Evolutionary conservation across 1,284 basidiomycete species (phyloP), one percentile per base, ranked within the genome.

Genomic region (Entoloma clypeatum): DNA sequence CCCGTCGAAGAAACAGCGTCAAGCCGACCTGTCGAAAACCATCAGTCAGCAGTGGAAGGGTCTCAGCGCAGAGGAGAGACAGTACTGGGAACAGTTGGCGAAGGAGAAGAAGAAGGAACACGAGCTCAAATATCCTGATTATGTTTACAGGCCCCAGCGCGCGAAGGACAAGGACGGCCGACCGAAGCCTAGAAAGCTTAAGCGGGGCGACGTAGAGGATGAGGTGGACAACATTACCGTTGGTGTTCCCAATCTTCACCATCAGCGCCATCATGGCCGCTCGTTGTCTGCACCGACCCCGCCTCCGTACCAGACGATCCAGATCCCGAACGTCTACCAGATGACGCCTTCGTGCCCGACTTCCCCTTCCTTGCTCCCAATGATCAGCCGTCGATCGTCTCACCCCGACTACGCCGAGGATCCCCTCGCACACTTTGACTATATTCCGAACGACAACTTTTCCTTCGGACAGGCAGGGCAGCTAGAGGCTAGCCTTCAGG

Each of bases 41-140:
- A 87, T 87, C 66, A 81, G 77, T 55, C 78, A 81, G 62, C 78
- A 82, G 62, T 85, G 81, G 81, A 84, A 81, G 64, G 55, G 68
- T 29, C 69, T 86, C 41, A 57, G 75, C 11, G 37, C 68, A 13
- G 78, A 79, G 54, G 81, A 85, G 59, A 65, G 78, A 39, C 63
- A 75, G 52, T 72, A 76, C 53, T 85, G 81, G 81, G 83, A 84
- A 63, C 61, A 69, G 30, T 68, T 83, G 50, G 65, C 80, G 8
- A 63, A 71, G 49, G 78, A 79, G 56, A 80, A 82, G 63, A 77
- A 80, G 58, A 65, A 75, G 54, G 74, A 79, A 59, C 69, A 71
- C 74, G 81, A 79, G 63, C 66, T 69, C 55, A 63, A 77, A 68
- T 80, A 86, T 50, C 84, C 84, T 49, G 74, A 77, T 59, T 86